Evolutionary conservation across 1,284 basidiomycete species (phyloP).

Genomic region (Austroboletus novae-zelandiae): DNA sequence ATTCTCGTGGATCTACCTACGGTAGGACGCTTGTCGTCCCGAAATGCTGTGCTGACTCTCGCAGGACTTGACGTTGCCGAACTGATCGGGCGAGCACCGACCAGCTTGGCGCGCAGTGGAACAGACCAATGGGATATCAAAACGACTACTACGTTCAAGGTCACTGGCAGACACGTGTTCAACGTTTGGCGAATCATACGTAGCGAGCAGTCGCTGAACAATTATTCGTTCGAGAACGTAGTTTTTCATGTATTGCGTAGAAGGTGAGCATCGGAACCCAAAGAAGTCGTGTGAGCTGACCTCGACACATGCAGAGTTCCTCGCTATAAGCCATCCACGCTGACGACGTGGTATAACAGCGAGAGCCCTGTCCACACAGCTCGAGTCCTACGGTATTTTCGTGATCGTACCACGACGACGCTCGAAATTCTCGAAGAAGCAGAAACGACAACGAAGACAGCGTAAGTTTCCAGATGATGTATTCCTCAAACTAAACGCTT

Average conservation of each 20-base stretch:
- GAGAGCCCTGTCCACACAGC: slow-evolving; percentile 52
- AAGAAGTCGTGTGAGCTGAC: slow-evolving; percentile 1
- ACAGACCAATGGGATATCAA: slow-evolving; percentile 73
- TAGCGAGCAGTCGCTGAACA: slow-evolving; percentile 75
- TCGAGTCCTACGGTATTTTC: slow-evolving; percentile 62
- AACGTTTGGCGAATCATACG: slow-evolving; percentile 94
- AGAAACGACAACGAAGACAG: slow-evolving; percentile 84
- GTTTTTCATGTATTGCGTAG: slow-evolving; percentile 75
- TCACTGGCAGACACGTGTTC: slow-evolving; percentile 86
- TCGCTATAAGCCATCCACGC: slow-evolving; percentile 63
- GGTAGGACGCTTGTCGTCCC: slow-evolving; percentile 39
- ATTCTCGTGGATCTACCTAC: slow-evolving; percentile 62
- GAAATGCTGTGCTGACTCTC: not conserved
- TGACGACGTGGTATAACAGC: slow-evolving; percentile 76
- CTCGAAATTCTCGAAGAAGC: slow-evolving; percentile 78
- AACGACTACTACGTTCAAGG: slow-evolving; percentile 81
- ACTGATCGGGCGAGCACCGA: slow-evolving; percentile 67
- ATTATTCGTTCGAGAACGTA: slow-evolving; percentile 91
- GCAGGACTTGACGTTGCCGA: slow-evolving; percentile 69
- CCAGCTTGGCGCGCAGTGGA: slow-evolving; percentile 34
- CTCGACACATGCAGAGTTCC: slow-evolving; percentile 56
- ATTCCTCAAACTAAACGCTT: not conserved
- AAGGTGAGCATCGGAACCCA: slow-evolving; percentile 45
- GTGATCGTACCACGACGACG: slow-evolving; percentile 61
- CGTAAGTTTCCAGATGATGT: slow-evolving; percentile 47